These are phyloP conservation scores for Chlorella sp. DNA, from an alignment of 139 green algal species.

Conservation along the genomic window DNA sequence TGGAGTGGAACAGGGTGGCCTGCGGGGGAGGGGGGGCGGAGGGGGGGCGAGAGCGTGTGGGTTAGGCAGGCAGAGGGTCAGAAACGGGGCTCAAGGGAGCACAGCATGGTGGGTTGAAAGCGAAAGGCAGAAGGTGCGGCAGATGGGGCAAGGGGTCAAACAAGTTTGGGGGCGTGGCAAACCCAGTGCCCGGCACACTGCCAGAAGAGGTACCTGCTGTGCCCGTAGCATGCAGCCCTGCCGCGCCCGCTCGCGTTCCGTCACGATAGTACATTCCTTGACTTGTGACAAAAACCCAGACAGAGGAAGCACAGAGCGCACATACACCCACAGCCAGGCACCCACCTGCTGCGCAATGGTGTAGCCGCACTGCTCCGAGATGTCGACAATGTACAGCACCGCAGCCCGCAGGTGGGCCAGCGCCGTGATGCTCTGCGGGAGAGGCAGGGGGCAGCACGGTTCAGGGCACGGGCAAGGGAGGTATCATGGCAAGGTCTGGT, in stretches of 20 bases:
- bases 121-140: not conserved
- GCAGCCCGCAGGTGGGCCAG: constrained; percentile 97
- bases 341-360: constrained; percentile 67
- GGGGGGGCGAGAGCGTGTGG: not conserved
- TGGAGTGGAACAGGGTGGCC: constrained; percentile 95
- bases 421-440: constrained; percentile 90
- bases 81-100: not conserved
- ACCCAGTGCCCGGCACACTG: not conserved
- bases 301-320: no score
- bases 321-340: no score
- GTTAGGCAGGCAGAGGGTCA: not conserved
- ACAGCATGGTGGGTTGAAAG: not conserved
- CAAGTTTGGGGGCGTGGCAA: no score
- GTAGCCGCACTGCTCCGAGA: constrained; percentile 96
- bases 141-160: no score
- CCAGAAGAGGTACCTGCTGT: not conserved
- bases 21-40: constrained; percentile 71
- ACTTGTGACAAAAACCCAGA: no score
- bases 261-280: no score
- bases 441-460: not conserved
- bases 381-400: constrained; percentile 97
- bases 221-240: not conserved
- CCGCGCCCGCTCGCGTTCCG: no score
- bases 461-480: not conserved
- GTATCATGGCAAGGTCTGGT: not conserved